Evolutionary conservation across 2,329 filamentous ascomycete genomes (phyloP), one percentile per base, ranked within the genome.

Genomic region (Kalmusia sp.): DNA sequence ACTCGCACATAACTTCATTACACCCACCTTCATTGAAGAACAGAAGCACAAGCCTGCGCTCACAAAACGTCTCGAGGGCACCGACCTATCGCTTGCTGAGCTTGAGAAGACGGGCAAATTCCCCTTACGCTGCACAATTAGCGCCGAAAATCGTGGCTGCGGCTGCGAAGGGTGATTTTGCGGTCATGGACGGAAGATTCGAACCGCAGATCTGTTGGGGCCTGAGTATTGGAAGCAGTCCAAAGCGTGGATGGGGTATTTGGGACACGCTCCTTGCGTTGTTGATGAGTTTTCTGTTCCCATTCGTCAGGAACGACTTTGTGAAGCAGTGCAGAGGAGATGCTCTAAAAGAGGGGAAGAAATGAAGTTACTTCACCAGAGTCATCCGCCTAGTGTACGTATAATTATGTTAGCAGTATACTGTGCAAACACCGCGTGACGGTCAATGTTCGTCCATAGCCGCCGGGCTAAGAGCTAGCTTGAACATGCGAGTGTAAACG

Each of bases 51-150:
- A 69, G 55, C 59, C 64, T 4, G 45, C 43, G 6, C 46, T 69
- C 6, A 69, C 67, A 1, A 69, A 69, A 53, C 63, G 59, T 3
- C 62, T 69, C 4, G 58, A 70, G 52, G 67, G 64, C 0, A 53
- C 59, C 4, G 51, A 56, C 8, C 49, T 38, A 3, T 31, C 53
- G 3, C 34, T 59, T 24, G 54, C 56, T 15, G 52, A 61, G 27
- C 57, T 68, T 0, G 40, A 60, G 43, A 52, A 52, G 6, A 39
- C n/a, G n/a, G n/a, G n/a, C n/a, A n/a, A n/a, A 41, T 1, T 65
- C 57, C 24, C 67, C 67, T 1, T 64, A 57, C 4, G 55, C 60
- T 2, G 63, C 62, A 6, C 49, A 62, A 28, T 52, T 69, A 5
- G 64, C 64, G 3, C 35, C 49, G 3, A 44, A 58, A 22, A 61